Evolutionary conservation across 108 stramenopile genomes (phyloP).

Genomic region (Bacterosira constricta): DNA sequence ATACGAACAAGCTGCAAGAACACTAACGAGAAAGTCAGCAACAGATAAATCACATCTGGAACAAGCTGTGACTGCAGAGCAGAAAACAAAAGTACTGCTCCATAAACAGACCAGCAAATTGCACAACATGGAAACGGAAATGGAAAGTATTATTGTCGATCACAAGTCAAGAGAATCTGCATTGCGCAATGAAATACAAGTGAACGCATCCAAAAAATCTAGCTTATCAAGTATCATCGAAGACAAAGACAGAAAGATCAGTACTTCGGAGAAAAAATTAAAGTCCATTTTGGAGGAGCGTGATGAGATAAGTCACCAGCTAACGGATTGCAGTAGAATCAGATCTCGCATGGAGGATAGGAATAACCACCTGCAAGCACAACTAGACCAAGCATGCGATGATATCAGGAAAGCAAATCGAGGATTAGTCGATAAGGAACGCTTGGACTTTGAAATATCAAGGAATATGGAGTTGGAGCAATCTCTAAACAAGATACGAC

Average conservation of each 20-base stretch:
- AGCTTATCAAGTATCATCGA: constrained; percentile 1
- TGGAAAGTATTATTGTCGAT: background rate
- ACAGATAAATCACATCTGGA: constrained; percentile 36
- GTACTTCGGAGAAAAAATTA: constrained; percentile 9
- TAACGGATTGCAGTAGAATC: no score
- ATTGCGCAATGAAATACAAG: no score
- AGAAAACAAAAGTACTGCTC: constrained; percentile 29
- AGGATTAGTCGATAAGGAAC: constrained; percentile 2
- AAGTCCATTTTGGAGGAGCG: constrained; percentile 23
- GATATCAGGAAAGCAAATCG: constrained; percentile 8
- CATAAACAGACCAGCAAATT: constrained; percentile 18
- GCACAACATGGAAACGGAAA: constrained; percentile 13
- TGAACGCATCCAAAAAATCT: constrained; percentile 7
- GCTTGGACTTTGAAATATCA: constrained; percentile 16
- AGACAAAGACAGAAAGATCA: constrained; percentile 23
- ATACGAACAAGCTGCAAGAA: constrained; percentile 34
- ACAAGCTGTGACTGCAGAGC: constrained; percentile 20
- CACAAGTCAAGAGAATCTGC: constrained; percentile 6
- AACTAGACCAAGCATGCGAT: constrained; percentile 21
- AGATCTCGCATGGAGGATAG: constrained; percentile 10
- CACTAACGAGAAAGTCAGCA: no score
- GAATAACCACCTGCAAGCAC: constrained; percentile 19
- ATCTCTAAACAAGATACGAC: constrained; percentile 17
- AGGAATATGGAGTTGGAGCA: constrained; percentile 9
- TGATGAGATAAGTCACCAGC: constrained; percentile 12